Evolutionary conservation across 1,284 basidiomycete genomes (phyloP).

Genomic region (Butyriboletus regius): DNA sequence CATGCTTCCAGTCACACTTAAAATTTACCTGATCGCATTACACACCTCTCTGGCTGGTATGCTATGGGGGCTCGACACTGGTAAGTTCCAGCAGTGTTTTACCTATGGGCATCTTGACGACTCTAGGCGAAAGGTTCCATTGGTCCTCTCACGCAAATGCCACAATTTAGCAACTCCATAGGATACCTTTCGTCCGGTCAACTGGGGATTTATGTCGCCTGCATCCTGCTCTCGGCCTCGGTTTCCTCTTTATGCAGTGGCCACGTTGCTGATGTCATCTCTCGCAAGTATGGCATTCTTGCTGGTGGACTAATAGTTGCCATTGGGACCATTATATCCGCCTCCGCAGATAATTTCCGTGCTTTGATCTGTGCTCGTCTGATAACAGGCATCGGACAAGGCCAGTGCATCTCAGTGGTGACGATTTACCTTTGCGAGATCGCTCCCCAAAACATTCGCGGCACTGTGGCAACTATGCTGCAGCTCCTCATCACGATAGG

Average conservation of each 20-base stretch:
- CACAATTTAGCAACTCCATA: constrained; percentile 36
- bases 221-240: constrained; percentile 44
- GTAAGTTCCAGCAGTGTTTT: constrained; percentile 5
- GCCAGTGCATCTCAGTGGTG: constrained; percentile 42
- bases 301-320: constrained; percentile 39
- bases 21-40: constrained; percentile 27
- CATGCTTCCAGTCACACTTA: constrained; percentile 15
- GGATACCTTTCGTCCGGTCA: constrained; percentile 33
- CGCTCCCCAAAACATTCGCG: constrained; percentile 38
- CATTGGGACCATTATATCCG: constrained; percentile 35
- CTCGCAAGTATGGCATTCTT: constrained; percentile 43
- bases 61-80: constrained; percentile 32
- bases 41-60: constrained; percentile 27
- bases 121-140: constrained; percentile 34
- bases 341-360: constrained; percentile 30
- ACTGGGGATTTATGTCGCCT: constrained; percentile 40
- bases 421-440: constrained; percentile 45
- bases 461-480: constrained; percentile 38
- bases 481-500: constrained; percentile 45
- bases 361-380: constrained; percentile 43
- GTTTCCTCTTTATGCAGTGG: constrained; percentile 42
- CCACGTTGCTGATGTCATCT: constrained; percentile 42
- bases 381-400: constrained; percentile 44
- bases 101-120: neutral
- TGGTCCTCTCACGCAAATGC: constrained; percentile 43